These are phyloP conservation scores for Penicillium diatomitis DNA, from an alignment of 495 filamentous ascomycete genomes.

Conservation along the genomic window DNA sequence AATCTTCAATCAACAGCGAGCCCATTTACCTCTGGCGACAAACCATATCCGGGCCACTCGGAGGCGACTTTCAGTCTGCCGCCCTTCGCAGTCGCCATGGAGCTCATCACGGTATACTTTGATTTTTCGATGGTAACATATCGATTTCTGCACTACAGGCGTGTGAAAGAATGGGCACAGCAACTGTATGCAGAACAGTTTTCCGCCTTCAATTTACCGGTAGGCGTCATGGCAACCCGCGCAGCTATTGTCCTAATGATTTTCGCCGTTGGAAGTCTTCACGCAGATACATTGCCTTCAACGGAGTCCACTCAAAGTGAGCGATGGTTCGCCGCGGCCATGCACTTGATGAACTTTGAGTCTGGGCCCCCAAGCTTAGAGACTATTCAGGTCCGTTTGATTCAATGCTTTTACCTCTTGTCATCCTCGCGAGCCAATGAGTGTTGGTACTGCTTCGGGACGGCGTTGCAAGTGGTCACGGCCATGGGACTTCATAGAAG, in stretches of 20 bases:
- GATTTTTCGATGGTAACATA: conserved; percentile 42
- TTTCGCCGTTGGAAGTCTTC: conserved; percentile 33
- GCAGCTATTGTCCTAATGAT: conserved; percentile 38
- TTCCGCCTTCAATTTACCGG: conserved; percentile 26
- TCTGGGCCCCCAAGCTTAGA: conserved; percentile 36
- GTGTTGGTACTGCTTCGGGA: conserved; percentile 42
- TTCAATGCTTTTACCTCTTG: conserved; percentile 37
- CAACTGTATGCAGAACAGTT: conserved; percentile 30
- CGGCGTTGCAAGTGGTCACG: conserved; percentile 36
- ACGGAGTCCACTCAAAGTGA: conserved; percentile 17
- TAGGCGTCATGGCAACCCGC: conserved; percentile 29
- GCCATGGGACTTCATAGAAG: conserved; percentile 37
- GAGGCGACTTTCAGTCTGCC: conserved; percentile 27
- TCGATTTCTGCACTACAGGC: conserved; percentile 34
- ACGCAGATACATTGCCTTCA: conserved; percentile 20
- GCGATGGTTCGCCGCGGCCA: conserved; percentile 35
- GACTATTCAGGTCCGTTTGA: conserved; percentile 35
- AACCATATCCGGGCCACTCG: conserved; percentile 26
- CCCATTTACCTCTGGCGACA: conserved; percentile 38
- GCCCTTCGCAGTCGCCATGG: conserved; percentile 24
- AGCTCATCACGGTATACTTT: conserved; percentile 34
- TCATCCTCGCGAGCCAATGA: conserved; percentile 41
- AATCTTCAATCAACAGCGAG: conserved; percentile 29
- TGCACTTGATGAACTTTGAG: conserved; percentile 32
- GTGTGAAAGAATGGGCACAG: conserved; percentile 31